These are phyloP conservation scores for Furcasterigmium sp. DNA, from an alignment of 2,329 filamentous ascomycete species.

Conservation along the genomic window DNA sequence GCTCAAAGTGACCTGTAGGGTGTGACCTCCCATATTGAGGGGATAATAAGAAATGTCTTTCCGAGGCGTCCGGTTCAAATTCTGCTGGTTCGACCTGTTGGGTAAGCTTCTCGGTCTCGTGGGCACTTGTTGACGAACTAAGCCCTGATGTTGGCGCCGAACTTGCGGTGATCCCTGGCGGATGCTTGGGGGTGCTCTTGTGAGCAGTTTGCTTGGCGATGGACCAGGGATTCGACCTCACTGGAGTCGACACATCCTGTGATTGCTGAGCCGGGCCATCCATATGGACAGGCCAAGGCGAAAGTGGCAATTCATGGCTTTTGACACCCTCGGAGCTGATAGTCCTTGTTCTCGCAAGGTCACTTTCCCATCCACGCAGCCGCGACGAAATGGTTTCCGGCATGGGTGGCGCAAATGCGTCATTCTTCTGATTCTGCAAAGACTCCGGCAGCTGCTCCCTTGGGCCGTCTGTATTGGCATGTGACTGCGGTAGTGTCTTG, in stretches of 20 bases:
- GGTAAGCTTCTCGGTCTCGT: no score
- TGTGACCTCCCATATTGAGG: no score
- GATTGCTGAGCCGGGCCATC: background rate
- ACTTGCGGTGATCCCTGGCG: no score
- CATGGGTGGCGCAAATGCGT: background rate
- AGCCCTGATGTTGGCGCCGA: no score
- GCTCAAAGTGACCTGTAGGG: no score
- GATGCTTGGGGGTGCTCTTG: background rate
- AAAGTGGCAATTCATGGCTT: background rate
- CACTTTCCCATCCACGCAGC: background rate
- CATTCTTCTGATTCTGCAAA: no score
- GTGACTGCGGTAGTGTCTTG: background rate
- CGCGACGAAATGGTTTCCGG: background rate
- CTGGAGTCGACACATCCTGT: conserved; percentile 3
- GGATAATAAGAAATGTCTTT: no score
- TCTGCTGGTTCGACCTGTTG: no score
- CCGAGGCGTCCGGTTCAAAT: no score
- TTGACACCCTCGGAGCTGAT: conserved; percentile 6
- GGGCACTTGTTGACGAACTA: no score
- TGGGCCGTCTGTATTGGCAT: no score
- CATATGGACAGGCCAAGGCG: background rate
- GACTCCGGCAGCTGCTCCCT: no score
- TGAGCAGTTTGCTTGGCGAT: conserved; percentile 5
- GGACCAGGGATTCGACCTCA: conserved; percentile 8
- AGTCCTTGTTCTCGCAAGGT: background rate